A percentile compares a stretch with the other conserved stretches of the same genome.
phyloP scores from a whole-genome alignment of 805 yeast genomes.

The Nakazawaea populi region DNA sequence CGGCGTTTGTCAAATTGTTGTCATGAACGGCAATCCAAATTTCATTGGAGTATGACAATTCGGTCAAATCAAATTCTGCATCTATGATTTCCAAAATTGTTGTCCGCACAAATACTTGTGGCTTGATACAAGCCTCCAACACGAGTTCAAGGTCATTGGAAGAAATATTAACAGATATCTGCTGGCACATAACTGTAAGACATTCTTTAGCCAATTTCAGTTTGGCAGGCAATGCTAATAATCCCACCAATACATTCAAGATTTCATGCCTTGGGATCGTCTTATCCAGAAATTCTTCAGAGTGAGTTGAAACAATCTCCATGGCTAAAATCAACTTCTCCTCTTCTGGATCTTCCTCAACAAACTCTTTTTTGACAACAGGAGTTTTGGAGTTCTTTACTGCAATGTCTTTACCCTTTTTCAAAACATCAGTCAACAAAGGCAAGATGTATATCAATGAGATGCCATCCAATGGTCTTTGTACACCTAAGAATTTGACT shows the following conservation, averaged over 20 bases:
- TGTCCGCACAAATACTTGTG: conserved; percentile 67
- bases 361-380: conserved; percentile 54
- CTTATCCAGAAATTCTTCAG: conserved; percentile 60
- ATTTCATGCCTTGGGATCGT: conserved; percentile 66
- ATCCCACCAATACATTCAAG: conserved; percentile 52
- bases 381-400: conserved; percentile 47
- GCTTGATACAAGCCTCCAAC: conserved; percentile 48
- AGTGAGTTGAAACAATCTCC: conserved; percentile 66
- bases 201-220: conserved; percentile 83
- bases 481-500: conserved; percentile 68
- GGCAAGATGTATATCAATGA: conserved; percentile 76
- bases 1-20: conserved; percentile 54
- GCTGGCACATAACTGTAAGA: conserved; percentile 69
- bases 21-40: conserved; percentile 78
- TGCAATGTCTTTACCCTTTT: conserved; percentile 56
- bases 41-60: conserved; percentile 50
- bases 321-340: conserved; percentile 75
- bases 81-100: conserved; percentile 81
- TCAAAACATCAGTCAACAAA: conserved; percentile 59
- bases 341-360: conserved; percentile 82
- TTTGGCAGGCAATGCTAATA: conserved; percentile 70
- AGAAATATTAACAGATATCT: conserved; percentile 58
- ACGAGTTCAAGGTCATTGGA: conserved; percentile 53
- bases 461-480: conserved; percentile 59
- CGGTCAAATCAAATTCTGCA: conserved; percentile 64